Evolutionary conservation across 2,329 filamentous ascomycete genomes (phyloP), one percentile per base, ranked within the genome.

Genomic region (Diaporthe amygdali): DNA sequence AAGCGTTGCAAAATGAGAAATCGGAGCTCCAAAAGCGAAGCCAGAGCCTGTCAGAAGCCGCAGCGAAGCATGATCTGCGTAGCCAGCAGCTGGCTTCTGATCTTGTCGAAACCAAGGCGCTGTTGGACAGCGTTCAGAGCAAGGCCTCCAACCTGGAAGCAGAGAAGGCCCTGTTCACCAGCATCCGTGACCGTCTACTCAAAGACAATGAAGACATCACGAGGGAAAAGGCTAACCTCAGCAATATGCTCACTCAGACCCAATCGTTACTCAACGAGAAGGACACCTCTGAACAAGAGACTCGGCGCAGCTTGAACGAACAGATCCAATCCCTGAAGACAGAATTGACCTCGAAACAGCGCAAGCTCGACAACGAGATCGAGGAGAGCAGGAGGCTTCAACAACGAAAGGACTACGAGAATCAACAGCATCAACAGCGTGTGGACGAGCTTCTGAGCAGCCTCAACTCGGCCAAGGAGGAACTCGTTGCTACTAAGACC

Each of bases 61-160:
- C 95, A 8, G 95, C 94, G 6, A 96, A 94, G 81, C 94, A 97
- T 78, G 97, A 99, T 76, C 87, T 97, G 55, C 92, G 91, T 52
- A 96, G 93, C 2, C 95, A 98, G 77, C 95, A 98, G 81, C 93
- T 96, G 34, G 95, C 94, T 0, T 96, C 98, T 81, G 96, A 99
- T 76, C 88, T 98, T 7, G 91, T 98, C 12, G 96, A 98, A 79
- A 91, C 93, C 6, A 93, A 92, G 79, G 93, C 93, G 39, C 84
- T 96, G 66, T 86, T 93, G 4, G 96, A 99, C 78, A 95, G 94
- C 77, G 89, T 98, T 81, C 93, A 95, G 66, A 95, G 94, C 74
- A 96, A 99, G 79, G 94, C 92, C 68, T 92, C 95, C 20, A 98
- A 98, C 78, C 88, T 98, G 41, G 97, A 97, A 81, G 95, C 96